phyloP scores from a whole-genome alignment of 192 early-diverging fungal species.

The Podochytrium sp. region DNA sequence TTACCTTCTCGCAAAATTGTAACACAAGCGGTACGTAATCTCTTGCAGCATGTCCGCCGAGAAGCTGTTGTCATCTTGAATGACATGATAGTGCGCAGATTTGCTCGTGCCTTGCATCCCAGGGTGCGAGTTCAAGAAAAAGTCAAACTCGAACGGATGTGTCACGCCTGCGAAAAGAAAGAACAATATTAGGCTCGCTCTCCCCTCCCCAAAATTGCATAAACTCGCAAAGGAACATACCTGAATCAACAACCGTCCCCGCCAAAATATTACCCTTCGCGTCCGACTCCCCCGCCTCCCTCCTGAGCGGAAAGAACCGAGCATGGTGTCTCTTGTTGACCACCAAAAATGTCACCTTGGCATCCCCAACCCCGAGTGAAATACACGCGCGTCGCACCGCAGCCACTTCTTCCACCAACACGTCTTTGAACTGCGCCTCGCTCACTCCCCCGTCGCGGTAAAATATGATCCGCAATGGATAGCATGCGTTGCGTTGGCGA shows the following conservation, averaged over 20 bases:
- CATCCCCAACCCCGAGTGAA: conserved; percentile 8
- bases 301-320: conserved; percentile 55
- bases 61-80: conserved; percentile 52
- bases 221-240: conserved; percentile 17
- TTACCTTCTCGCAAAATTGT: conserved; percentile 37
- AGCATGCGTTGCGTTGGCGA: conserved; percentile 52
- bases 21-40: conserved; percentile 39
- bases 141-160: conserved; percentile 44
- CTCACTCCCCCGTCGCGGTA: conserved; percentile 80
- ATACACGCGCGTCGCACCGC: conserved; percentile 60
- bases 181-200: too few relatives aligned
- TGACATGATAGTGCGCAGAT: conserved; percentile 52
- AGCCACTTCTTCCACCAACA: conserved; percentile 68
- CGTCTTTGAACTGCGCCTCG: conserved; percentile 77
- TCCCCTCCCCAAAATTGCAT: too few relatives aligned
- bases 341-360: conserved; percentile 62
- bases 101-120: conserved; percentile 48
- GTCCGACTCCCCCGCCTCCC: conserved; percentile 33
- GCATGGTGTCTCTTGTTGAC: conserved; percentile 83
- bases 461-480: conserved; percentile 79
- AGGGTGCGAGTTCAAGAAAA: conserved; percentile 40
- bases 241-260: conserved; percentile 49
- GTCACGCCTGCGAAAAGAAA: conserved; percentile 22
- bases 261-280: conserved; percentile 50
- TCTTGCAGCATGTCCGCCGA: conserved; percentile 45